Conservation (phyloP, 2,329 filamentous ascomycete species). For the Dactylellina cionopaga region DNA sequence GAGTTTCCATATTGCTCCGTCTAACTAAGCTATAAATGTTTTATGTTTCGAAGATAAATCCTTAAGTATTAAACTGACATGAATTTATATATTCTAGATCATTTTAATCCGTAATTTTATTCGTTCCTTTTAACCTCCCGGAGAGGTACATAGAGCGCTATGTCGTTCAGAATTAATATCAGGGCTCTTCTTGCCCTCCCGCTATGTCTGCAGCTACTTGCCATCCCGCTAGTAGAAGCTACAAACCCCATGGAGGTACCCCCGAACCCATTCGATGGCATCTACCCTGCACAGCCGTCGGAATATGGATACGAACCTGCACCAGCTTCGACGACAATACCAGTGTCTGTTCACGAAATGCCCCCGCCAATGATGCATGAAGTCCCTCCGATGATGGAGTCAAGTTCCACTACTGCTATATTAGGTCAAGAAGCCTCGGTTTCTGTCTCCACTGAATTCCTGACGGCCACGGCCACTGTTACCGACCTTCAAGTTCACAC, state of each 20-base stretch:
- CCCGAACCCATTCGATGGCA: slow-evolving; percentile 13
- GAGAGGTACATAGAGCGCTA: slow-evolving; percentile 39
- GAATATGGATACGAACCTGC: slow-evolving; percentile 33
- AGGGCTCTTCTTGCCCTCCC: slow-evolving; percentile 41
- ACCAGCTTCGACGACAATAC: slow-evolving; percentile 12
- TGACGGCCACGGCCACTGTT: slow-evolving; percentile 25
- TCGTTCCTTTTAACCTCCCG: slow-evolving; percentile 28
- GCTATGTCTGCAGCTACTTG: slow-evolving; percentile 38
- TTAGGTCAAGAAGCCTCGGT: slow-evolving; percentile 19
- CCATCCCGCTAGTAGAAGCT: slow-evolving; percentile 28
- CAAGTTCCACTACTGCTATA: background rate
- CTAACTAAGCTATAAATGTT: background rate
- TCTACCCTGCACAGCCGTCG: slow-evolving; percentile 16
- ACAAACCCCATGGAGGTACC: background rate
- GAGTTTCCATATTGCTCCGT: background rate
- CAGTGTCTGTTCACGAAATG: slow-evolving; percentile 25
- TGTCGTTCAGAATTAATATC: slow-evolving; percentile 25
- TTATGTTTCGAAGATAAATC: background rate
- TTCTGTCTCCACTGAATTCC: slow-evolving; percentile 29
- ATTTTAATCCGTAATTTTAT: slow-evolving; percentile 8
- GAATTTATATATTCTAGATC: background rate
- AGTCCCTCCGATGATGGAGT: background rate
- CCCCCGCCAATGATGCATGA: slow-evolving; percentile 23
- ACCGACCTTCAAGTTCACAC: slow-evolving; percentile 32
- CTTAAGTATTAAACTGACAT: background rate